These are phyloP conservation scores for Mrakia gelida DNA, from an alignment of 768 basidiomycete species.

Conservation along the genomic window DNA sequence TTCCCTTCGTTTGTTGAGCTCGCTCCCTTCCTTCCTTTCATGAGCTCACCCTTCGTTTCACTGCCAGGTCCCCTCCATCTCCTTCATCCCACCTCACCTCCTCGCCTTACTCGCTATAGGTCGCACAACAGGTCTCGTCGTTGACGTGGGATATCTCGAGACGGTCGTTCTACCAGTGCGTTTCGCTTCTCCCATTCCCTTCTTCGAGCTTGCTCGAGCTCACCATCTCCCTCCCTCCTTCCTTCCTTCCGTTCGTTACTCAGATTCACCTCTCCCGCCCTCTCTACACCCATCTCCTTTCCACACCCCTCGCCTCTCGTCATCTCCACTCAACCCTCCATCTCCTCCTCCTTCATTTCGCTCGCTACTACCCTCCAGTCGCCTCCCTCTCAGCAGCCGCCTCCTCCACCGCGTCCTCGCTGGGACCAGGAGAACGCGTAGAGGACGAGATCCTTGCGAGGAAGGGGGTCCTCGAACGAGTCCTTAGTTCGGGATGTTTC, in stretches of 20 bases:
- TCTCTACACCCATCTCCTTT: constrained; percentile 71
- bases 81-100: constrained; percentile 84
- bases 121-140: constrained; percentile 83
- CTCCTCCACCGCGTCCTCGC: constrained; percentile 52
- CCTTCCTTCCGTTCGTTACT: neutral
- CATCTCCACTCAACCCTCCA: constrained; percentile 63
- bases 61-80: constrained; percentile 80
- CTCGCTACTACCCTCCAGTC: constrained; percentile 75
- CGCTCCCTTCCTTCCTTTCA: neutral
- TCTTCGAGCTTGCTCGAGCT: neutral
- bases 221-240: neutral
- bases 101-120: constrained; percentile 81
- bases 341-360: constrained; percentile 75
- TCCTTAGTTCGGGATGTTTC: constrained; percentile 82
- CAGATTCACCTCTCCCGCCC: constrained; percentile 90
- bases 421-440: constrained; percentile 43
- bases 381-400: constrained; percentile 50
- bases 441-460: constrained; percentile 1
- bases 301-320: constrained; percentile 82
- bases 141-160: constrained; percentile 90
- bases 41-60: neutral
- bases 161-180: constrained; percentile 80
- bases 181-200: constrained; percentile 12
- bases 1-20: too few relatives aligned
- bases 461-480: constrained; percentile 64